Base-by-base conservation (phyloP, 345 rosid species). In the Salix udensis region DNA sequence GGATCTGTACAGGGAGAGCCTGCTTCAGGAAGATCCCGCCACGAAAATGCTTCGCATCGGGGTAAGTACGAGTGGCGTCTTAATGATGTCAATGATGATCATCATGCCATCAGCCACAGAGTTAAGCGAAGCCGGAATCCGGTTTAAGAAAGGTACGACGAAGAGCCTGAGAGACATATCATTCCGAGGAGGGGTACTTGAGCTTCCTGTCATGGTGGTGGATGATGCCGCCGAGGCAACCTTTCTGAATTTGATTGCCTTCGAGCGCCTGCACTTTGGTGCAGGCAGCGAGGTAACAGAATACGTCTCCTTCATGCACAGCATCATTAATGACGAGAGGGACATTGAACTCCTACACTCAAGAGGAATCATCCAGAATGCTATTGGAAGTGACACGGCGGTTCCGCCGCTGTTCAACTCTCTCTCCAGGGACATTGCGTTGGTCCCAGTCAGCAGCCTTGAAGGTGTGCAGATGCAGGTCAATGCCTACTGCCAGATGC, bases 401-500 rank as follows among this genome's bases (percentile, higher is more conserved):
- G 87, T 83, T 2, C 89, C 90, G 14, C 79, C 76, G 15, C 76
- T 87, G n/a, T 87, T 88, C 86, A 85, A 82, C 79, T 82, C 84
- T 0, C 79, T 88, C 4, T 80, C 84, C 6, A 82, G 70, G 53
- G 87, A 85, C 6, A 79, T 85, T 12, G 82, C 89, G 0, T 73
- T 83, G 0, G 90, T 87, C 9, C 82, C 84, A 0, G 58, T 83
- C 12, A 75, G 85, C 72, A 64, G 53, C 60, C 68, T 87, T 0
- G 72, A 76, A 16, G 46, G 31, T 14, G 82, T 89, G 44, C 87
- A 76, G n/a, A 76, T 71, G 76, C 34, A 70, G 67, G 86, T 87
- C 14, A 87, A 67, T 69, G 42, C n/a, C 1, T 78, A 84, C 75
- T 78, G 79, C 82, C 81, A 65, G 24, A 81, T 77, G 78, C 72